A percentile compares a stretch with the other conserved stretches of the same genome.
Conservation (phyloP, 805 yeast genomes). For the Candida krabiensis region DNA sequence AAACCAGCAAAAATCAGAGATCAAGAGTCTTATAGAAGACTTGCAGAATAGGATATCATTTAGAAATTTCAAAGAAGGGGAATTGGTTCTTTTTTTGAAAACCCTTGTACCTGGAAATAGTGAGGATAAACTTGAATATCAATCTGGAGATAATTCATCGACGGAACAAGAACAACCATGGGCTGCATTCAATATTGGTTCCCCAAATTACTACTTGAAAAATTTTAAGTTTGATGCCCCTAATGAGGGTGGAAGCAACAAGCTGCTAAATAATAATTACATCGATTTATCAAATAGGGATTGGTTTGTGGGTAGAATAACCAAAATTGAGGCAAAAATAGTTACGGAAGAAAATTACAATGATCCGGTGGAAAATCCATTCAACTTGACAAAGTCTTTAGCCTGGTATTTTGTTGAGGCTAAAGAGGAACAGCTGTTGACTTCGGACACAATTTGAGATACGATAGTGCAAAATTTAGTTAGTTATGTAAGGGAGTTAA, state of each 20-base stretch:
- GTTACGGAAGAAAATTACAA: slow-evolving; percentile 46
- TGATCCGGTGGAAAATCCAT: slow-evolving; percentile 56
- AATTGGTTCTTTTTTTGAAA: slow-evolving; percentile 82
- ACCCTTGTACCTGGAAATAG: slow-evolving; percentile 39
- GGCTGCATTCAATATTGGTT: slow-evolving; percentile 93
- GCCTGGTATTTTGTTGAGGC: slow-evolving; percentile 68
- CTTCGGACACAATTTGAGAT: slow-evolving; percentile 1
- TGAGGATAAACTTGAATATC: background rate
- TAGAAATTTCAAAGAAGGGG: slow-evolving; percentile 66
- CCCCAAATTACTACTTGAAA: slow-evolving; percentile 78
- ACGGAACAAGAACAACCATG: slow-evolving; percentile 52
- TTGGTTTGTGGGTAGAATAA: slow-evolving; percentile 79
- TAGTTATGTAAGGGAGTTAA: too few relatives aligned
- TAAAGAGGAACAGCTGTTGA: slow-evolving; percentile 34
- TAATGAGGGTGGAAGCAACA: slow-evolving; percentile 4
- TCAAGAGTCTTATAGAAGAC: slow-evolving; percentile 37
- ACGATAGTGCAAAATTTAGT: too few relatives aligned
- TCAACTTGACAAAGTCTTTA: slow-evolving; percentile 58
- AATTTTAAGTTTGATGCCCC: slow-evolving; percentile 24
- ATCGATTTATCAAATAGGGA: slow-evolving; percentile 49
- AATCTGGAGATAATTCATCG: background rate
- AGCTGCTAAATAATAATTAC: slow-evolving; percentile 10
- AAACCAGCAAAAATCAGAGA: slow-evolving; percentile 48
- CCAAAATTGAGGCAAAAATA: slow-evolving; percentile 51
- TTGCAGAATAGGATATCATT: slow-evolving; percentile 60